These are phyloP conservation scores for Suhomyces xylopsoci DNA, from an alignment of 805 yeast genomes.

Conservation along the genomic window DNA sequence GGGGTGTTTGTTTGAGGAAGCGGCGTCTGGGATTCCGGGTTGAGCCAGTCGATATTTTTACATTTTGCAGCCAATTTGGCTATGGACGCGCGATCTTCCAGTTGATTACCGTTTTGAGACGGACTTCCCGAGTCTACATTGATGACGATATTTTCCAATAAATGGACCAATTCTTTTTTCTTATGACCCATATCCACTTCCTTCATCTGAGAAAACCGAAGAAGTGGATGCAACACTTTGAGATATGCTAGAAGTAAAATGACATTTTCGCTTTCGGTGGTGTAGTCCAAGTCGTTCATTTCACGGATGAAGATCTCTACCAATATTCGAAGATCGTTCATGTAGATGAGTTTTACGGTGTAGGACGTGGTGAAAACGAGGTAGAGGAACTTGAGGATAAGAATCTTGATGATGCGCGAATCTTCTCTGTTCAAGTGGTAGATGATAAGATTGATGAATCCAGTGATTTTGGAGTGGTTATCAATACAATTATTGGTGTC, in stretches of 20 bases:
- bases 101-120: neutral
- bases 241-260: conserved; percentile 47
- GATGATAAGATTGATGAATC: conserved; percentile 59
- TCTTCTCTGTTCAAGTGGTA: conserved; percentile 71
- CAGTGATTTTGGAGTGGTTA: conserved; percentile 43
- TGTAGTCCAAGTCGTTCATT: conserved; percentile 60
- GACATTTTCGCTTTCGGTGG: conserved; percentile 61
- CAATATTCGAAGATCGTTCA: conserved; percentile 81
- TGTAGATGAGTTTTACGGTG: conserved; percentile 67
- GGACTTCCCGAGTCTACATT: conserved; percentile 15
- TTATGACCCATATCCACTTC: conserved; percentile 55
- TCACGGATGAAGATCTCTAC: conserved; percentile 83
- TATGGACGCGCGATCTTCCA: conserved; percentile 19
- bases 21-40: neutral
- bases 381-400: conserved; percentile 76
- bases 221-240: conserved; percentile 68
- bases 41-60: conserved; percentile 31
- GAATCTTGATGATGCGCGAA: conserved; percentile 67
- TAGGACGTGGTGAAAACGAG: conserved; percentile 63
- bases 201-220: conserved; percentile 59
- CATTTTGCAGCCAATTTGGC: conserved; percentile 34
- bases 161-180: conserved; percentile 46
- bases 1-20: neutral
- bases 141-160: conserved; percentile 48
- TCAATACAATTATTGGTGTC: conserved; percentile 22